Percentiles rank a stretch among this genome's conserved stretches.
Evolutionary conservation across 495 filamentous ascomycete genomes (phyloP).

Genomic region (Elaphomyces granulatus): DNA sequence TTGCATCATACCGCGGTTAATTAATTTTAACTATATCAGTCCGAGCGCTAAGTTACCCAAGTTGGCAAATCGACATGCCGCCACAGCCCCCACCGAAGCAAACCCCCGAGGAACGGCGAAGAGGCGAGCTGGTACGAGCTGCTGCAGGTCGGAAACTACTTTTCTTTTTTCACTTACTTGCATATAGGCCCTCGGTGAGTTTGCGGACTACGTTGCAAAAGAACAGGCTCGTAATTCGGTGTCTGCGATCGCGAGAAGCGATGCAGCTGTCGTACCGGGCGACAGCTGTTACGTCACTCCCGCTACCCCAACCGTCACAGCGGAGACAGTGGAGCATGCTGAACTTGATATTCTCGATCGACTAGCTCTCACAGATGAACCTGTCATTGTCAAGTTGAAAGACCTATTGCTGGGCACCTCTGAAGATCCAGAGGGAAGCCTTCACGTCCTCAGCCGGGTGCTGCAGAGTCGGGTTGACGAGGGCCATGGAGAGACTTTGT

Average conservation of each 20-base stretch:
- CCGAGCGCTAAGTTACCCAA: too few species aligned
- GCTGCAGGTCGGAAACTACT: background rate
- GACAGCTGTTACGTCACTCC: conserved; percentile 30
- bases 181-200: conserved; percentile 79
- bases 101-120: conserved; percentile 58
- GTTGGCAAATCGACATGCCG: too few species aligned
- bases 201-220: conserved; percentile 94
- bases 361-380: conserved; percentile 64
- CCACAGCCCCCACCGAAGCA: conserved; percentile 36
- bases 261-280: conserved; percentile 22
- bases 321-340: conserved; percentile 52
- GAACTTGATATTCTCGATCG: conserved; percentile 89
- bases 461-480: conserved; percentile 59
- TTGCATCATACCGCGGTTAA: too few species aligned
- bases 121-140: conserved; percentile 62
- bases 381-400: conserved; percentile 52
- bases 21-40: too few species aligned
- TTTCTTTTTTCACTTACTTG: conserved; percentile 1
- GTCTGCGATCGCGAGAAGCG: conserved; percentile 26
- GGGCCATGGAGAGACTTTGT: conserved; percentile 80
- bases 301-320: conserved; percentile 21
- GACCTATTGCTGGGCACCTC: conserved; percentile 55
- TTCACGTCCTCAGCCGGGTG: conserved; percentile 44
- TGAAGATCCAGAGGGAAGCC: conserved; percentile 44
- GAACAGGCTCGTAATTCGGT: conserved; percentile 62